Conservation (phyloP, 495 filamentous ascomycete genomes). For the Penicillium dipodomyicola region DNA sequence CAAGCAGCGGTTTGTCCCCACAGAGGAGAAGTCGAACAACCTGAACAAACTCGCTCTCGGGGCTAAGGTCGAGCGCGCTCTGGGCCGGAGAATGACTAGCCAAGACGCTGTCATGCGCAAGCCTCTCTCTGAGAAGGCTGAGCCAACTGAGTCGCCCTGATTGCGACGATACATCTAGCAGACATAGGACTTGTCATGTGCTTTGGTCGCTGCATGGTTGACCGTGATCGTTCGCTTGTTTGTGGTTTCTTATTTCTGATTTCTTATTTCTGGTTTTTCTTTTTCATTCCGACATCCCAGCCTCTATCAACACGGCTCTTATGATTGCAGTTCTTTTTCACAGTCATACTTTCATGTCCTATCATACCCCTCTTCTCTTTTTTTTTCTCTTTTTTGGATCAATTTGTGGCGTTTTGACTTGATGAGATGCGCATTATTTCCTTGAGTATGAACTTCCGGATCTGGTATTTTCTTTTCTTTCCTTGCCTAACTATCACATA, state of each 20-base stretch:
- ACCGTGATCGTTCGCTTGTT: slow-evolving; percentile 4
- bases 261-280: slow-evolving; percentile 11
- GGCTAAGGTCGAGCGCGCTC: slow-evolving; percentile 90
- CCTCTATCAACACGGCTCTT: slow-evolving; percentile 9
- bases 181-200: not conserved
- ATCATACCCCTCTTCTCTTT: slow-evolving; percentile 24
- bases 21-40: slow-evolving; percentile 77
- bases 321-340: slow-evolving; percentile 14
- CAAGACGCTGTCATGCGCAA: slow-evolving; percentile 88
- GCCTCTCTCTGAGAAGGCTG: slow-evolving; percentile 49
- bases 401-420: slow-evolving; percentile 18
- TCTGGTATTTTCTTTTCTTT: slow-evolving; percentile 4
- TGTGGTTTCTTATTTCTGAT: slow-evolving; percentile 9
- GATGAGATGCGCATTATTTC: slow-evolving; percentile 21
- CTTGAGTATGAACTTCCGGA: slow-evolving; percentile 5
- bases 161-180: not conserved
- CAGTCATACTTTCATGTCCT: slow-evolving; percentile 13
- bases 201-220: not conserved
- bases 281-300: slow-evolving; percentile 5
- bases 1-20: slow-evolving; percentile 81
- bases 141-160: slow-evolving; percentile 28
- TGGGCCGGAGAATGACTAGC: slow-evolving; percentile 81
- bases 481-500: not conserved
- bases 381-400: slow-evolving; percentile 11
- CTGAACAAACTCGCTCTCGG: slow-evolving; percentile 87